phyloP scores from a whole-genome alignment of 1,139 yeast species.

The Zygosaccharomyces pseudobailii region DNA sequence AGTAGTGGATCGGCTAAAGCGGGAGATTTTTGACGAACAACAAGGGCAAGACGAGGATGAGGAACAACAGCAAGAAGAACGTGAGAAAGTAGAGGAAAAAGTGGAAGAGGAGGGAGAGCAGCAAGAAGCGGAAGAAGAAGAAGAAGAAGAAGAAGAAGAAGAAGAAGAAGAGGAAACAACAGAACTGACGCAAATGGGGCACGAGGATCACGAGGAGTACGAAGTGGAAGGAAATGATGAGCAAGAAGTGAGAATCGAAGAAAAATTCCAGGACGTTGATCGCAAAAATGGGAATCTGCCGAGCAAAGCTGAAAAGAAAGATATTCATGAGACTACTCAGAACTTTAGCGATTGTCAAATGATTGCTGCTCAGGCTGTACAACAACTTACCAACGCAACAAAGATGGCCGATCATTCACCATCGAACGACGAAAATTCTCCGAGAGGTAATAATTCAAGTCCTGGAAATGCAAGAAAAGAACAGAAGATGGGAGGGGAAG shows the following conservation, averaged over 20 bases:
- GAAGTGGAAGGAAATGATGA: not conserved
- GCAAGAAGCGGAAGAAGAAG: not conserved
- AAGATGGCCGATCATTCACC: not conserved
- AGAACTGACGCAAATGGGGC: not conserved
- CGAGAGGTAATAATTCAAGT: no score
- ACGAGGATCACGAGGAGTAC: no score
- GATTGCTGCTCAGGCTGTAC: constrained; percentile 11
- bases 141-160: not conserved
- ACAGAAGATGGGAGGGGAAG: not conserved
- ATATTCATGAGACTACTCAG: no score
- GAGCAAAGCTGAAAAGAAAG: no score
- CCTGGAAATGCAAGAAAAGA: not conserved
- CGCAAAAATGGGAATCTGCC: no score
- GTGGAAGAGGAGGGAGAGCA: not conserved
- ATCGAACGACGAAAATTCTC: not conserved
- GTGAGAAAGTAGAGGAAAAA: not conserved
- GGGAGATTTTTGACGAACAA: not conserved
- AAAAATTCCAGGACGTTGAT: not conserved
- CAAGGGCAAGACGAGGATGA: not conserved
- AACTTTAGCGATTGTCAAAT: constrained; percentile 7
- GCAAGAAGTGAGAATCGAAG: not conserved
- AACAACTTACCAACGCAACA: not conserved
- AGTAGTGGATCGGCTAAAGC: not conserved
- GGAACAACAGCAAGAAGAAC: not conserved
- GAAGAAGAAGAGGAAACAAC: not conserved